phyloP scores from a whole-genome alignment of 1,284 basidiomycete species.

The Ceratobasidium theobromae region DNA sequence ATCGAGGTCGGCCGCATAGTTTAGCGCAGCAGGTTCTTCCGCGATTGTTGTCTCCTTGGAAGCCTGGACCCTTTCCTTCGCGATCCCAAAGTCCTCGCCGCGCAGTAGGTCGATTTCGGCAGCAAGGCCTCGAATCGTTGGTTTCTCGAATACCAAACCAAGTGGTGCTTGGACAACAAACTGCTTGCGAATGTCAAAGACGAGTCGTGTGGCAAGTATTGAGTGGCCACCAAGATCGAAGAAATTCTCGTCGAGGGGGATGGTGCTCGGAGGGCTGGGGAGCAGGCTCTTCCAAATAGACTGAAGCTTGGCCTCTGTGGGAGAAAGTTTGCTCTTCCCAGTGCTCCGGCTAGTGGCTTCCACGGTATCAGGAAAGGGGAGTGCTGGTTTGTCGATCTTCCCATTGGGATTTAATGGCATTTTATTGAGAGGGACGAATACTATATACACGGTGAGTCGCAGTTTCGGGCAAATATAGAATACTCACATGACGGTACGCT shows the following conservation, averaged over 20 bases:
- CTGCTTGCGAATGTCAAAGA: constrained; percentile 93
- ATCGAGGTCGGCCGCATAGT: constrained; percentile 83
- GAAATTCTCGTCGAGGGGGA: constrained; percentile 93
- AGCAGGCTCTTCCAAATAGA: constrained; percentile 83
- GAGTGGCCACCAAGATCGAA: constrained; percentile 99
- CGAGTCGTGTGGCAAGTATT: constrained; percentile 93
- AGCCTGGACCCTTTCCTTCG: constrained; percentile 41
- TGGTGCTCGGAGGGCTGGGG: constrained; percentile 74
- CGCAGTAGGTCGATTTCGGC: constrained; percentile 73
- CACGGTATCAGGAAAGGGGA: constrained; percentile 98
- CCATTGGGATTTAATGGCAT: constrained; percentile 99
- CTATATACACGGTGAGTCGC: constrained; percentile 47
- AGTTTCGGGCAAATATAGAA: constrained; percentile 8
- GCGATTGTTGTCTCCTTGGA: constrained; percentile 38
- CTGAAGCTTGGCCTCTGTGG: constrained; percentile 81
- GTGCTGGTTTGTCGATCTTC: constrained; percentile 97
- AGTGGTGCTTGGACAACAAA: constrained; percentile 93
- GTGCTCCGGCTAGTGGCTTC: constrained; percentile 55
- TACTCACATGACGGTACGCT: constrained; percentile 79
- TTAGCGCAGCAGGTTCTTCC: constrained; percentile 30
- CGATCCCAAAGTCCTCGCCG: constrained; percentile 80
- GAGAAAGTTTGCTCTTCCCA: constrained; percentile 47
- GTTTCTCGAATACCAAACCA: constrained; percentile 90
- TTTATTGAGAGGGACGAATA: constrained; percentile 90
- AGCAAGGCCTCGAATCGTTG: constrained; percentile 83